phyloP scores from a whole-genome alignment of 2,329 filamentous ascomycete species.

The Claviceps quebecensis region DNA sequence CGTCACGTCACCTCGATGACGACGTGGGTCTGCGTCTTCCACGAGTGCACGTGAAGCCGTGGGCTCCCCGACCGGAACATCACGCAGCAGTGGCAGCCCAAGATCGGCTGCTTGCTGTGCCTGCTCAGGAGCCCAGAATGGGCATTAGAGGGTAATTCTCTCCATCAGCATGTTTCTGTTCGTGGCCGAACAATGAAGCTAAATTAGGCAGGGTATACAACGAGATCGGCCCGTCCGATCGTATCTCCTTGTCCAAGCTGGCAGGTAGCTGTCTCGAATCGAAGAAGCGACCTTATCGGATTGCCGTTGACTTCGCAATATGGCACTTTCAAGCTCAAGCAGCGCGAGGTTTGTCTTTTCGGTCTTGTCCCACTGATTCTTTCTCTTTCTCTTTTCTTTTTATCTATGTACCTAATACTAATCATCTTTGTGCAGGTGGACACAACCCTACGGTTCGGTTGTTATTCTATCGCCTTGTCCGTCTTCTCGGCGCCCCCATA shows the following conservation, averaged over 20 bases:
- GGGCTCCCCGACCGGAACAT: background rate
- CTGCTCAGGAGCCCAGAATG: conserved; percentile 25
- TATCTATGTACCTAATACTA: background rate
- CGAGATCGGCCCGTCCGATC: conserved; percentile 69
- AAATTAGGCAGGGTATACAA: conserved; percentile 60
- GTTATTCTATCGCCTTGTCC: conserved; percentile 79
- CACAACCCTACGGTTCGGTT: conserved; percentile 82
- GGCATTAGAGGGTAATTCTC: conserved; percentile 47
- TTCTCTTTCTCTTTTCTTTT: background rate
- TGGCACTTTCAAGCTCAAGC: conserved; percentile 94
- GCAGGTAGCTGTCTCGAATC: conserved; percentile 63
- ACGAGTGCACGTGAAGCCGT: background rate
- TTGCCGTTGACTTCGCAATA: conserved; percentile 90
- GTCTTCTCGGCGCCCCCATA: conserved; percentile 62
- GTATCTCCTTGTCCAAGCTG: conserved; percentile 70
- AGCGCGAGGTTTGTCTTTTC: conserved; percentile 42
- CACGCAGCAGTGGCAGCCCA: background rate
- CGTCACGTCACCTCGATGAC: conserved; percentile 16
- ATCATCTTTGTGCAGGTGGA: conserved; percentile 40
- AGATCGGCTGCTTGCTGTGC: background rate
- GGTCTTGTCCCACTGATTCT: background rate
- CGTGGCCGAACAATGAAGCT: too few species aligned
- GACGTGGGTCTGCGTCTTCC: conserved; percentile 11
- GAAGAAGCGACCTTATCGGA: conserved; percentile 57
- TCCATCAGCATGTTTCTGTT: background rate